These are phyloP conservation scores for Ogataea populi-albae DNA, from an alignment of 805 yeast genomes.

Conservation along the genomic window DNA sequence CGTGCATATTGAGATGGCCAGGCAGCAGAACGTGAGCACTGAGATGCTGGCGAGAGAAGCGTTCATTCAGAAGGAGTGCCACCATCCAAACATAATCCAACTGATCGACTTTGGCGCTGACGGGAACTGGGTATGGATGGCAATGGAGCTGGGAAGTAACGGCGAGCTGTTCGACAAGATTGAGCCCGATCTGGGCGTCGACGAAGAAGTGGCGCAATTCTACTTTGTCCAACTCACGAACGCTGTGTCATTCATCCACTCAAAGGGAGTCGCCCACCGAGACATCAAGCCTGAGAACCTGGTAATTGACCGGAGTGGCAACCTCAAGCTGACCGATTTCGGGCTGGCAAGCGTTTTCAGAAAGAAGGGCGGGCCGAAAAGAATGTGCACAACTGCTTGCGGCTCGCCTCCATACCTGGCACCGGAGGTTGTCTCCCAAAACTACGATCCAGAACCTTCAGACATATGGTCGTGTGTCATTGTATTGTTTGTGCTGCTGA, in stretches of 20 bases:
- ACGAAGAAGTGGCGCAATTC: constrained; percentile 62
- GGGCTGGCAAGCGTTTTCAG: constrained; percentile 66
- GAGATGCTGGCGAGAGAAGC: constrained; percentile 50
- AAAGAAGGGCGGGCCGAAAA: constrained; percentile 44
- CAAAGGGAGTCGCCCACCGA: constrained; percentile 62
- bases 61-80: constrained; percentile 55
- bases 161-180: constrained; percentile 80
- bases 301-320: constrained; percentile 59
- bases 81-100: constrained; percentile 59
- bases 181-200: constrained; percentile 72
- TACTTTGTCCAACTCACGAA: constrained; percentile 63
- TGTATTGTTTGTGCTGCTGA: constrained; percentile 55
- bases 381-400: constrained; percentile 52
- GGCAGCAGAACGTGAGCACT: constrained; percentile 30
- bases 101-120: constrained; percentile 54
- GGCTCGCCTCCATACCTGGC: constrained; percentile 81
- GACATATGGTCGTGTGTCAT: constrained; percentile 75
- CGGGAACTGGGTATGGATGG: constrained; percentile 58
- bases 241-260: constrained; percentile 60
- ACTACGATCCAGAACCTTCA: constrained; percentile 53
- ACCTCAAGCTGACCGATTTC: constrained; percentile 72
- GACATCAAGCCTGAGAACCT: constrained; percentile 72
- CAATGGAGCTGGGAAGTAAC: constrained; percentile 66
- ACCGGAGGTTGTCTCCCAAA: constrained; percentile 56
- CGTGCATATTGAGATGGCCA: constrained; percentile 39